Evolutionary conservation across 345 rosid genomes (phyloP), one percentile per base, ranked within the genome.

Genomic region (Eucalyptus dawsonii): DNA sequence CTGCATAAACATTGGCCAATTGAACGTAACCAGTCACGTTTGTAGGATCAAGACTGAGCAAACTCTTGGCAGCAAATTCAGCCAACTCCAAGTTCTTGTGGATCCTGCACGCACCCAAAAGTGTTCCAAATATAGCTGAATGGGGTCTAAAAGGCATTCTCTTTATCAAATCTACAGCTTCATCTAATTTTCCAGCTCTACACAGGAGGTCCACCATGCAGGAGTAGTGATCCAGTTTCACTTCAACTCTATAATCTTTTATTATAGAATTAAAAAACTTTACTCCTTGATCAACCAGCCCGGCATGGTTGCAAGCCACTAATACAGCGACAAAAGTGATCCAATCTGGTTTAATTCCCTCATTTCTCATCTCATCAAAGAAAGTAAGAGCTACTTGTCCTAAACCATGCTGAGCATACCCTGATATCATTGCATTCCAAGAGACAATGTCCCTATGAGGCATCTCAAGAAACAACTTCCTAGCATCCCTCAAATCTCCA

Each of bases 131-230:
- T 31, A 93, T 93, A 25, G 92, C 93, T 25, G 93, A 89, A 89
- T 95, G 92, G 14, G 95, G 94, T 76, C 76, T 91, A 13, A 92
- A 83, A 31, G 95, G 95, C 93, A 95, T 92, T 86, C 87, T 89
- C 87, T 91, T 54, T 22, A 95, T 95, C 89, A 95, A 89, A 19
- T 89, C 90, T 87, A 45, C 44, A 37, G 96, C 95, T 90, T 94
- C 93, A 22, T 67, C 87, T 81, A 95, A 88, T 72, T 89, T 92
- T 24, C 95, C 96, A 62, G 94, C 93, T 90, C 95, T 92, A 34
- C 95, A 94, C 44, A 95, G 91, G 87, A 95, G 92, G 90, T 94
- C 95, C 76, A 95, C 94, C 94, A 93, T 93, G 88, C 95, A 95
- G 14, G 96, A 91, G 87, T 92, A 92, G 87, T 95, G 96, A 87